Percentiles rank a stretch among this genome's conserved stretches.
phyloP scores from a whole-genome alignment of 495 filamentous ascomycete genomes.

The Eremomyces bilateralis region DNA sequence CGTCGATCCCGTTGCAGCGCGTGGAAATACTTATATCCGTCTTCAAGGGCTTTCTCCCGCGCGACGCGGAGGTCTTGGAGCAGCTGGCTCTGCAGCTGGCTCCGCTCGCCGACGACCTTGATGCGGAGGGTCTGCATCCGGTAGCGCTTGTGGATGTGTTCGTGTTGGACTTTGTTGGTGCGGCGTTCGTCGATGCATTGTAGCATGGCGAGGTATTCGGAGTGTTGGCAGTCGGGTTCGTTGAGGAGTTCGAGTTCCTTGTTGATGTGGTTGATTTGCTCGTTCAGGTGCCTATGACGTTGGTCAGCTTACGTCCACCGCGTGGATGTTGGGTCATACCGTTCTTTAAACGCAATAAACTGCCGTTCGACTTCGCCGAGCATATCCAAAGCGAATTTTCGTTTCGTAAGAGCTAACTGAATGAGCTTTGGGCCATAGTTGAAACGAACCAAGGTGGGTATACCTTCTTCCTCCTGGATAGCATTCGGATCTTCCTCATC shows the following conservation, averaged over 20 bases:
- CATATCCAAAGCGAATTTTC: slow-evolving; percentile 61
- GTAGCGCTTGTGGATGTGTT: slow-evolving; percentile 47
- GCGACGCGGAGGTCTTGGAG: slow-evolving; percentile 64
- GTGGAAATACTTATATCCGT: slow-evolving; percentile 69
- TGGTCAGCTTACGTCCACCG: background rate
- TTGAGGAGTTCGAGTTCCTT: slow-evolving; percentile 66
- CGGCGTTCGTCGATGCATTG: slow-evolving; percentile 61
- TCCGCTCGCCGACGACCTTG: slow-evolving; percentile 53
- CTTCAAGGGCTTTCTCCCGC: slow-evolving; percentile 56
- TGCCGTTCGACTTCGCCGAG: slow-evolving; percentile 58
- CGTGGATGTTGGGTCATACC: slow-evolving; percentile 28
- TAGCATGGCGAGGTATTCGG: slow-evolving; percentile 69
- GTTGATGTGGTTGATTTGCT: slow-evolving; percentile 59
- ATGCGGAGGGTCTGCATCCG: slow-evolving; percentile 47
- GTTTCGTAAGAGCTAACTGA: no score
- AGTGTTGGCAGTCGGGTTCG: slow-evolving; percentile 58
- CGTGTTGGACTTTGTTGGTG: slow-evolving; percentile 56
- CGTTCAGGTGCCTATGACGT: slow-evolving; percentile 52
- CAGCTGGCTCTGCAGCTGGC: slow-evolving; percentile 68
- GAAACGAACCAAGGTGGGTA: no score
- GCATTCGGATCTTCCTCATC: slow-evolving; percentile 11
- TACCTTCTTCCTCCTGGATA: slow-evolving; percentile 12
- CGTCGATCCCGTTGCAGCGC: slow-evolving; percentile 69
- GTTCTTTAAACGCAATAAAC: slow-evolving; percentile 67
- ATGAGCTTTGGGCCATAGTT: no score